Conservation (phyloP, 2,329 filamentous ascomycete genomes). For the Trichoderma semiorbis region DNA sequence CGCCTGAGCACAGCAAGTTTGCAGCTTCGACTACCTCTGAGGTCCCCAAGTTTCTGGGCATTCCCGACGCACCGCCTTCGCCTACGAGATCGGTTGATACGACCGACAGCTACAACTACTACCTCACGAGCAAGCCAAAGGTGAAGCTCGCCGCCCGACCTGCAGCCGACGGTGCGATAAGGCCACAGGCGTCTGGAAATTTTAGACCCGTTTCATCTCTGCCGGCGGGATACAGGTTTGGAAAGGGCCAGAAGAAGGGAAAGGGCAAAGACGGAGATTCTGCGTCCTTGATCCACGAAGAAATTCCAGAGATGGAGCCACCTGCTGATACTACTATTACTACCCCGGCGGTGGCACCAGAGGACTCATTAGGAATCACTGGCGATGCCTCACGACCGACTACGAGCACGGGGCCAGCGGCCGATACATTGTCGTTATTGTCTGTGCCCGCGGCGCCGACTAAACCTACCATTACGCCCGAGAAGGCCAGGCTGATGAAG, state of each 20-base stretch:
- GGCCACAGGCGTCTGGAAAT: conserved; percentile 59
- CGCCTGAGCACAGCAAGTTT: conserved; percentile 50
- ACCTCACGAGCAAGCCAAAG: conserved; percentile 64
- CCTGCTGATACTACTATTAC: conserved; percentile 31
- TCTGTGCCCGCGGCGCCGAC: conserved; percentile 39
- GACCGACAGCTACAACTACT: conserved; percentile 46
- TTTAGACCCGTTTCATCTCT: conserved; percentile 73
- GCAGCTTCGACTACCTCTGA: conserved; percentile 43
- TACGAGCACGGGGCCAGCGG: conserved; percentile 45
- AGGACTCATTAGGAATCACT: conserved; percentile 28
- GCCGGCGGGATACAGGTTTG: conserved; percentile 74
- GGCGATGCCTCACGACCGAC: conserved; percentile 34
- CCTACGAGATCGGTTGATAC: conserved; percentile 45
- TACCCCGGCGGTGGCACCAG: conserved; percentile 31
- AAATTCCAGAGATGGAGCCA: conserved; percentile 35
- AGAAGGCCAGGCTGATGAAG: conserved; percentile 91
- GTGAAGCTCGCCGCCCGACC: conserved; percentile 86
- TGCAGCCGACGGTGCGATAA: conserved; percentile 61
- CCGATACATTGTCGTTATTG: conserved; percentile 37
- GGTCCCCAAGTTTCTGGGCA: conserved; percentile 51
- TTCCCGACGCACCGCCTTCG: conserved; percentile 42
- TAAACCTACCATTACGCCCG: conserved; percentile 66
- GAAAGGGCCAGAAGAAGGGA: conserved; percentile 52
- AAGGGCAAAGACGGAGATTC: conserved; percentile 27
- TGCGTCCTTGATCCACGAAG: conserved; percentile 33